Conservation (phyloP, 2,329 filamentous ascomycete species). For the Scedosporium aurantiacum region DNA sequence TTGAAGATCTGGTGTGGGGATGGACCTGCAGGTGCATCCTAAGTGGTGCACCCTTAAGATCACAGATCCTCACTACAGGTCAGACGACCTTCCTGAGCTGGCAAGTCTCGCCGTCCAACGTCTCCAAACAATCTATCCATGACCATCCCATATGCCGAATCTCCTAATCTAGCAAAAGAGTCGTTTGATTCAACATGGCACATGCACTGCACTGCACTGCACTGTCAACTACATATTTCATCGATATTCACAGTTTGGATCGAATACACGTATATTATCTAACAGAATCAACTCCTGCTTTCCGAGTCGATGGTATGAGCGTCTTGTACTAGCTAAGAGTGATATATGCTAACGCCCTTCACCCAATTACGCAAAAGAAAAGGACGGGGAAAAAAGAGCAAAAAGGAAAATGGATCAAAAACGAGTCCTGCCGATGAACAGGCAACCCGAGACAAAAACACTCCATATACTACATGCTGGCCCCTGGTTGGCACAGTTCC, state of each 20-base stretch:
- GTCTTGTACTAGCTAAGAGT: neutral
- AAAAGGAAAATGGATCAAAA: neutral
- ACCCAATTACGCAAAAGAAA: neutral
- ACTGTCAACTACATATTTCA: too few relatives aligned
- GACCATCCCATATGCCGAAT: too few relatives aligned
- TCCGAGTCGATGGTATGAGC: neutral
- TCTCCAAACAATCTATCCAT: too few relatives aligned
- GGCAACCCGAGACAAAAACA: neutral
- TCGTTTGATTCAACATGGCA: neutral
- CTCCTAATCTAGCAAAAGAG: neutral
- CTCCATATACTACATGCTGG: conserved; percentile 2
- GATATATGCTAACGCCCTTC: conserved; percentile 1
- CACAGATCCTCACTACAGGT: neutral
- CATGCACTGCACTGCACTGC: too few relatives aligned
- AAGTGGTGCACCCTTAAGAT: neutral
- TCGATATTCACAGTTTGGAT: neutral
- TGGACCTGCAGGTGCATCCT: neutral
- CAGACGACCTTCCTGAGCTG: neutral
- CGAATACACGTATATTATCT: neutral
- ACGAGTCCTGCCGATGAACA: neutral
- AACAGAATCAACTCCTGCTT: neutral
- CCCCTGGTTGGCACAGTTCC: conserved; percentile 1
- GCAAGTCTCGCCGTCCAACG: neutral
- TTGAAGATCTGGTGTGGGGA: neutral
- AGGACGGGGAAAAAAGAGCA: neutral